A percentile compares a stretch with the other conserved stretches of the same genome.
Evolutionary conservation across 495 filamentous ascomycete genomes (phyloP).

Genomic region (Daldinia childiae): DNA sequence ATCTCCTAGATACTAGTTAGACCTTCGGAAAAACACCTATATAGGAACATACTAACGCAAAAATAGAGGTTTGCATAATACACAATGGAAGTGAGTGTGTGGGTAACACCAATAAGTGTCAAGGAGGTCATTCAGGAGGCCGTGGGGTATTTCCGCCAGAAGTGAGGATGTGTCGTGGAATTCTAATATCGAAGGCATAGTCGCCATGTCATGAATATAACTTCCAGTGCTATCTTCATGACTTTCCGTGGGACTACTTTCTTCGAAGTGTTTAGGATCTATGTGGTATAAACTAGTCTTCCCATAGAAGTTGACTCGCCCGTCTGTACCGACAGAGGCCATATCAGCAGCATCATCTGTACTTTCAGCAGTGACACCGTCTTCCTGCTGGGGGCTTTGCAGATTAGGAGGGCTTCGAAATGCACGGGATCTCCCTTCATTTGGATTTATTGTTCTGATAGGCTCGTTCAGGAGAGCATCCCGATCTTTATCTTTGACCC

Average conservation of each 20-base stretch:
- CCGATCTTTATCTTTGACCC: slow-evolving; percentile 13
- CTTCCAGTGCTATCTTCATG: not conserved
- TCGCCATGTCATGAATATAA: not conserved
- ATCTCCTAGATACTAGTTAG: not conserved
- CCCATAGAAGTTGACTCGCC: slow-evolving; percentile 20
- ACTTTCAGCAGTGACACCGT: not conserved
- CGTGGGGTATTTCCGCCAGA: not conserved
- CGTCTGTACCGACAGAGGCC: slow-evolving; percentile 19
- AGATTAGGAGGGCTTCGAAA: not conserved
- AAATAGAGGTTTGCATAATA: slow-evolving; percentile 19
- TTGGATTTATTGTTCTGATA: slow-evolving; percentile 19
- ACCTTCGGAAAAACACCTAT: not conserved
- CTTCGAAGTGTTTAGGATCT: slow-evolving; percentile 17
- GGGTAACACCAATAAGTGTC: slow-evolving; percentile 20
- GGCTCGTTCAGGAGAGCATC: slow-evolving; percentile 16
- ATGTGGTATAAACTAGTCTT: slow-evolving; percentile 24
- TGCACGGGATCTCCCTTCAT: slow-evolving; percentile 15
- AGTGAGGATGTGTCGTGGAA: not conserved
- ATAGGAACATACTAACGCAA: slow-evolving; percentile 2
- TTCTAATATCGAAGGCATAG: not conserved
- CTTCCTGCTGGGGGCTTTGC: not conserved
- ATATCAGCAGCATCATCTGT: not conserved
- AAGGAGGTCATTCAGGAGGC: slow-evolving; percentile 9
- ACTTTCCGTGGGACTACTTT: not conserved
- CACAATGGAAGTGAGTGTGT: slow-evolving; percentile 20